Evolutionary conservation across 169 alveolate genomes (phyloP).

Genomic region (Plasmodium reichenowi): DNA sequence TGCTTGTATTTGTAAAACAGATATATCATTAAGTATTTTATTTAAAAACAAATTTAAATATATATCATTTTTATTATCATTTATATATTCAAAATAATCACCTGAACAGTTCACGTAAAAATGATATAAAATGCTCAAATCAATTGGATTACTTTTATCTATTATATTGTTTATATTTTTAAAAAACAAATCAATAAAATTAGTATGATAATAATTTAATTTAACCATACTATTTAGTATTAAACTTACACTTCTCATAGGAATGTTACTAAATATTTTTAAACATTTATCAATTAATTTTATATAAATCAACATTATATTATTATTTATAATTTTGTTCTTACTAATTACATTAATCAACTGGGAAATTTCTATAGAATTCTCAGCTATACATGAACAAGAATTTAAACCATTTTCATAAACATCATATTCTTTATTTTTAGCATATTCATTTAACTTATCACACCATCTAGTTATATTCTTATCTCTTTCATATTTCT

Average conservation of each 20-base stretch:
- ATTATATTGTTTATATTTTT: slow-evolving; percentile 41
- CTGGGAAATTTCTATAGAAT: slow-evolving; percentile 54
- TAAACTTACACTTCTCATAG: slow-evolving; percentile 69
- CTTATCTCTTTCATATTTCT: slow-evolving; percentile 18
- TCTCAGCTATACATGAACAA: slow-evolving; percentile 34
- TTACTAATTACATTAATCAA: slow-evolving; percentile 54
- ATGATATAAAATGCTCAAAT: slow-evolving; percentile 46
- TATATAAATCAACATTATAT: slow-evolving; percentile 11
- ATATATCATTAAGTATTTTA: slow-evolving; percentile 9
- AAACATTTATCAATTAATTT: slow-evolving; percentile 32
- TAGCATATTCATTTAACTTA: slow-evolving; percentile 22
- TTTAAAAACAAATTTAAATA: slow-evolving; percentile 34
- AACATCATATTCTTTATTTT: slow-evolving; percentile 23
- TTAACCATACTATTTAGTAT: slow-evolving; percentile 71
- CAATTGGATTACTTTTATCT: slow-evolving; percentile 39
- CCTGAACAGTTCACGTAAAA: slow-evolving; percentile 31
- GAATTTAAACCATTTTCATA: slow-evolving; percentile 40
- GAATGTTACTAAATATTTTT: slow-evolving; percentile 40
- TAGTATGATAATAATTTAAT: slow-evolving; percentile 17
- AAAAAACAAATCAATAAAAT: slow-evolving; percentile 44
- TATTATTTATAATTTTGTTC: slow-evolving; percentile 9
- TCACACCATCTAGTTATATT: slow-evolving; percentile 50
- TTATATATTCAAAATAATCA: neutral
- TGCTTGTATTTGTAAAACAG: slow-evolving; percentile 33
- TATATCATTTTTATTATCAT: neutral